These are phyloP conservation scores for Phalaenopsis hybrid DNA, from an alignment of 116 monocot species.

Conservation along the genomic window DNA sequence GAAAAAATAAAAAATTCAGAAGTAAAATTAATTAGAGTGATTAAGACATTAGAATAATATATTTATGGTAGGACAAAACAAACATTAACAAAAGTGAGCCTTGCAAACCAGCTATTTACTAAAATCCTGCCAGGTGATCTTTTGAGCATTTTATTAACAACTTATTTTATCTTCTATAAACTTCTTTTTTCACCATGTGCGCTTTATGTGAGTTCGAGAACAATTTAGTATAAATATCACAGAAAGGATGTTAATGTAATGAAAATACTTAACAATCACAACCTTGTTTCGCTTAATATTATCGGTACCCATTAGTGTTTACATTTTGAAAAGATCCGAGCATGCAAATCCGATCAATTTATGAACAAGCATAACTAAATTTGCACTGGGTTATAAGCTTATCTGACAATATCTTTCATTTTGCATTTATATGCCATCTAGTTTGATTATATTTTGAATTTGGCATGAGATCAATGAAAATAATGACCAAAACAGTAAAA, in stretches of 20 bases:
- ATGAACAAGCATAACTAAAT: background rate
- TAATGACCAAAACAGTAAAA: constrained; percentile 3
- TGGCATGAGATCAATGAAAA: background rate
- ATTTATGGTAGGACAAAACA: background rate
- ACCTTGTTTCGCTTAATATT: background rate
- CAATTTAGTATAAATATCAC: background rate
- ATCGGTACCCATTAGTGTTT: background rate
- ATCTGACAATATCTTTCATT: background rate
- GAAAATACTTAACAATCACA: background rate
- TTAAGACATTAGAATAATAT: background rate
- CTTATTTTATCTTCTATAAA: background rate
- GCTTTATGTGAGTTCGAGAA: background rate
- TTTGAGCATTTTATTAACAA: background rate
- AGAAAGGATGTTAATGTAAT: background rate
- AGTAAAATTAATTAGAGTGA: background rate
- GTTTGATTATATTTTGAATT: background rate
- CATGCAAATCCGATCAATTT: background rate
- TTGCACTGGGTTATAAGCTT: background rate
- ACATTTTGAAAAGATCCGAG: background rate
- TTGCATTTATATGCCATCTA: background rate
- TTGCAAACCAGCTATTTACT: background rate
- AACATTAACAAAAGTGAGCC: background rate
- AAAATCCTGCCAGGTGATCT: background rate
- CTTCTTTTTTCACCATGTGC: background rate
- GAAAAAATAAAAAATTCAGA: background rate